Conservation (phyloP, 2,329 filamentous ascomycete genomes). For the Fusarium tupiense region DNA sequence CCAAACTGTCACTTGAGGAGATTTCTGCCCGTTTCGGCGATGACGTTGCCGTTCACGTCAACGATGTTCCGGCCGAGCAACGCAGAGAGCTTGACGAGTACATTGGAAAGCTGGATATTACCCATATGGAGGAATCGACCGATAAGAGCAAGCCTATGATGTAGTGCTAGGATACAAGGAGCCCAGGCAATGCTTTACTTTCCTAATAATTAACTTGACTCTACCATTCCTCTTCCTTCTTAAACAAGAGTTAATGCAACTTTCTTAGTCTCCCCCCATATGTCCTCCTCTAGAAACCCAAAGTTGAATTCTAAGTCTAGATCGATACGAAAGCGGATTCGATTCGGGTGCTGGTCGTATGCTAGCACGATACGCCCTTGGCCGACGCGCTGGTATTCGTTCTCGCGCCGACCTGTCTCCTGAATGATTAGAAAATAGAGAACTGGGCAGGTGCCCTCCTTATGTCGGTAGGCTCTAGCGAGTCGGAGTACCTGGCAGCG, state of each 20-base stretch:
- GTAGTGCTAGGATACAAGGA: neutral
- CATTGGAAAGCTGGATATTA: neutral
- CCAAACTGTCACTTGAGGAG: conserved; percentile 53
- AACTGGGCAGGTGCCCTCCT: rapidly evolving
- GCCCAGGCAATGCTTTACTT: neutral
- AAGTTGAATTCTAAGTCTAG: rapidly evolving
- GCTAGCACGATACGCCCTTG: neutral
- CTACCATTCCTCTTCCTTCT: neutral
- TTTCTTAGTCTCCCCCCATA: rapidly evolving
- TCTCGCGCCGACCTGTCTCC: neutral
- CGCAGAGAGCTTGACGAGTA: neutral
- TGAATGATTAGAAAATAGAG: neutral
- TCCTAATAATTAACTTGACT: rapidly evolving
- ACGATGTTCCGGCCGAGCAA: conserved; percentile 50
- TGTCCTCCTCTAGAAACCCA: rapidly evolving
- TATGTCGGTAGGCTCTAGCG: neutral
- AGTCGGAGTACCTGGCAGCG: neutral
- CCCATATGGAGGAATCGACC: neutral
- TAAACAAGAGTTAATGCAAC: neutral
- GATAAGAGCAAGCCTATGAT: neutral
- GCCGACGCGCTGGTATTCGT: neutral
- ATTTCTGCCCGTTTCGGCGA: conserved; percentile 54
- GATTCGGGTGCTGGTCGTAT: neutral
- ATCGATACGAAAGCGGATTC: neutral
- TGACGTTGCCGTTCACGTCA: conserved; percentile 58